These are phyloP conservation scores for Penstemon newberryi DNA, from an alignment of 257 asterid genomes.

Conservation along the genomic window DNA sequence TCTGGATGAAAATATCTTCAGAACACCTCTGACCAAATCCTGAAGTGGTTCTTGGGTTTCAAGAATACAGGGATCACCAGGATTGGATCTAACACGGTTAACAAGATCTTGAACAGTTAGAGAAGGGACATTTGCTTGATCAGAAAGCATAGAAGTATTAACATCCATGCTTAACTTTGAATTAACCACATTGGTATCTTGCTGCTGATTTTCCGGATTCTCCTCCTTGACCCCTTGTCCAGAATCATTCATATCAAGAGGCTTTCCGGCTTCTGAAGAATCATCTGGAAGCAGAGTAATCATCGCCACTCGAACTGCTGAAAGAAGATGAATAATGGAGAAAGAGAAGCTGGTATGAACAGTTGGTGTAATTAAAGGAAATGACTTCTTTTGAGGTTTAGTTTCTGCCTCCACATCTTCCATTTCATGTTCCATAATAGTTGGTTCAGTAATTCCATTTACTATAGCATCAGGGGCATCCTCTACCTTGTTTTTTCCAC, in stretches of 20 bases:
- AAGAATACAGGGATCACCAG: conserved; percentile 92
- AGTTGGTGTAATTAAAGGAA: conserved; percentile 78
- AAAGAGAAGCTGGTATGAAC: conserved; percentile 88
- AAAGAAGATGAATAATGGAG: conserved; percentile 92
- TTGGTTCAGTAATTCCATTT: conserved; percentile 56
- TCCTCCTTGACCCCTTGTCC: conserved; percentile 48
- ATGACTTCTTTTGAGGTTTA: conserved; percentile 73
- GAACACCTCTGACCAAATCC: conserved; percentile 93
- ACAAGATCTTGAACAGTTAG: conserved; percentile 83
- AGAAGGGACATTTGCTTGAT: conserved; percentile 56
- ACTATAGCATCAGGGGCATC: conserved; percentile 46
- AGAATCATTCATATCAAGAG: conserved; percentile 47
- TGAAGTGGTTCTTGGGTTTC: conserved; percentile 99
- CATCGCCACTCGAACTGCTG: conserved; percentile 93
- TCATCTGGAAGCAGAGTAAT: conserved; percentile 73
- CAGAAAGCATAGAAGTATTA: conserved; percentile 44
- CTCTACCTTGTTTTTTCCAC: conserved; percentile 62
- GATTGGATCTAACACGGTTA: conserved; percentile 79
- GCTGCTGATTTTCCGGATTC: conserved; percentile 41
- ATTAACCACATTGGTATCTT: conserved; percentile 38
- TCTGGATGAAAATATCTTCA: conserved; percentile 81
- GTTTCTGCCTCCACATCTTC: conserved; percentile 63
- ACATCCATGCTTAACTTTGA: conserved; percentile 44
- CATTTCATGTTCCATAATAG: conserved; percentile 47
- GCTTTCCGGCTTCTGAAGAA: conserved; percentile 47